These are phyloP conservation scores for Morella rubra DNA, from an alignment of 306 rosid species.

Conservation along the genomic window DNA sequence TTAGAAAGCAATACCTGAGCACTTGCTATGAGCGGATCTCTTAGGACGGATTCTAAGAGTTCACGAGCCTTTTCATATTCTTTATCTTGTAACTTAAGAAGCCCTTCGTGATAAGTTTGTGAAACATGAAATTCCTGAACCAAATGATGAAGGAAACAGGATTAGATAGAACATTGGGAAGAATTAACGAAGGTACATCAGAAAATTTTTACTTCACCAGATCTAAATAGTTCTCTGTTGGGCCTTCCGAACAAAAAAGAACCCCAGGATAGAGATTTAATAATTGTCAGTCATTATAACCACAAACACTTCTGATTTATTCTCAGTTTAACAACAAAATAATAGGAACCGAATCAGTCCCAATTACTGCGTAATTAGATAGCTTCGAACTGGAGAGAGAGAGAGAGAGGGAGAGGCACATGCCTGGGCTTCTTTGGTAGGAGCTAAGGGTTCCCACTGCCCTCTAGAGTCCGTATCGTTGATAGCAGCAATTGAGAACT, in stretches of 20 bases:
- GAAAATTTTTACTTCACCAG: too few relatives aligned
- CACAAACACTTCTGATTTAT: too few relatives aligned
- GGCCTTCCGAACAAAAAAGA: too few relatives aligned
- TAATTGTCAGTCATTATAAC: too few relatives aligned
- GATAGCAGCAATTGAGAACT: constrained; percentile 97
- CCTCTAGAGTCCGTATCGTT: constrained; percentile 77
- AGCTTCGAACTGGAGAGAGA: not conserved
- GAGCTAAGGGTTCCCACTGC: constrained; percentile 93
- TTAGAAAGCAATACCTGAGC: constrained; percentile 50
- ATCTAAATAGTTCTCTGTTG: too few relatives aligned
- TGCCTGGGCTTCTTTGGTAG: constrained; percentile 98
- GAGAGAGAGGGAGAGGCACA: constrained; percentile 24
- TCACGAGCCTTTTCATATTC: constrained; percentile 80
- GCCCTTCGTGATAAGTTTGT: constrained; percentile 93
- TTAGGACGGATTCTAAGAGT: constrained; percentile 78
- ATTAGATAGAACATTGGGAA: not conserved
- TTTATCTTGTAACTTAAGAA: constrained; percentile 75
- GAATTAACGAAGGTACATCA: not conserved
- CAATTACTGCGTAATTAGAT: not conserved
- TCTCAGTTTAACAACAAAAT: not conserved
- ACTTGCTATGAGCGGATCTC: constrained; percentile 71
- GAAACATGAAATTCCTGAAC: constrained; percentile 92
- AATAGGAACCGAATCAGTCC: not conserved
- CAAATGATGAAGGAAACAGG: constrained; percentile 4
- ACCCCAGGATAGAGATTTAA: too few relatives aligned